These are phyloP conservation scores for Suillus placidus DNA, from an alignment of 768 basidiomycete species.

Conservation along the genomic window DNA sequence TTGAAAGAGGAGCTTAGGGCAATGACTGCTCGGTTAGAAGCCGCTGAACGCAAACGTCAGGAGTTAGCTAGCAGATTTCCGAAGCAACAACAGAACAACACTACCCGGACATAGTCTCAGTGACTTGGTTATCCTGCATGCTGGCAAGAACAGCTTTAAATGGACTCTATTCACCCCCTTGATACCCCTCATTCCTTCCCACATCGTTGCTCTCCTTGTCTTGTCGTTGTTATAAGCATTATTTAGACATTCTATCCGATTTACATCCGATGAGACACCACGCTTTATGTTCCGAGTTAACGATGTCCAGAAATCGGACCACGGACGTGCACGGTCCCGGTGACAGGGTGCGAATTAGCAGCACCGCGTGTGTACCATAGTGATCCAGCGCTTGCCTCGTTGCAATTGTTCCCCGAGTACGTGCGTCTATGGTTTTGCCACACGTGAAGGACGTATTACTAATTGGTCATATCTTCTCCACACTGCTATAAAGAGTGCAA, in stretches of 20 bases:
- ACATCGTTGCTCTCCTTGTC: constrained; percentile 4
- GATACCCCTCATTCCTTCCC: constrained; percentile 8
- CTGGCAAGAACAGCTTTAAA: not conserved
- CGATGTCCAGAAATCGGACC: not conserved
- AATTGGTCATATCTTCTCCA: constrained; percentile 12
- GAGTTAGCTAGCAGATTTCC: constrained; percentile 45
- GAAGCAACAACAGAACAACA: constrained; percentile 13
- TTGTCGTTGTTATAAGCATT: constrained; percentile 5
- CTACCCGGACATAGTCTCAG: constrained; percentile 13
- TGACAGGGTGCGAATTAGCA: constrained; percentile 5
- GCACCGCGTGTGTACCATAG: not conserved
- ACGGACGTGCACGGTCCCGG: not conserved
- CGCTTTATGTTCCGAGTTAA: constrained; percentile 6
- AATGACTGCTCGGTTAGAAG: constrained; percentile 75
- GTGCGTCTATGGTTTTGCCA: not conserved
- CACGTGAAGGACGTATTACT: not conserved
- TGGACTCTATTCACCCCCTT: not conserved
- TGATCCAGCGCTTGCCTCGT: not conserved
- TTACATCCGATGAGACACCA: constrained; percentile 7
- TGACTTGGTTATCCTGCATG: not conserved
- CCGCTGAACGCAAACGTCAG: constrained; percentile 64
- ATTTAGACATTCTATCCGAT: constrained; percentile 11
- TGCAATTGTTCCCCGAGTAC: not conserved
- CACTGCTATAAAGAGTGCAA: constrained; percentile 13
- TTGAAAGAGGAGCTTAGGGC: constrained; percentile 74